phyloP scores from a whole-genome alignment of 2,329 filamentous ascomycete species.

The Xylaria sp. region DNA sequence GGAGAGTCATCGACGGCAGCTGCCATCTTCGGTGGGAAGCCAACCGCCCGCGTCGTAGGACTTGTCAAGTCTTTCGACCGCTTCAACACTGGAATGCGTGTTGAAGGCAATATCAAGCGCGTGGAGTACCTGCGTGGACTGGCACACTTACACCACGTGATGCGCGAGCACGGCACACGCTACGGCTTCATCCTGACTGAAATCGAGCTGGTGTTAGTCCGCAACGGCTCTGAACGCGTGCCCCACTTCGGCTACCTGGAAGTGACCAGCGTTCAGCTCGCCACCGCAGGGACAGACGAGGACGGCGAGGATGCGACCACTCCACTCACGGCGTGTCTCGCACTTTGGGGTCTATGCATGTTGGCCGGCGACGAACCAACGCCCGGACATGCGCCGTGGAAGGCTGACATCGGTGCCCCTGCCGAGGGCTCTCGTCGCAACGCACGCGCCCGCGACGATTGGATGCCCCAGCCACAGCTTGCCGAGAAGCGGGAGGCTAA shows the following conservation, averaged over 20 bases:
- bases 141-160: slow-evolving; percentile 85
- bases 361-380: slow-evolving; percentile 71
- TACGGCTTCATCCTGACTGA: slow-evolving; percentile 98
- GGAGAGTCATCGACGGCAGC: slow-evolving; percentile 67
- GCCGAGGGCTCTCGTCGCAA: slow-evolving; percentile 78
- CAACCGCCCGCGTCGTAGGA: slow-evolving; percentile 62
- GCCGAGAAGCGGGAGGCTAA: slow-evolving; percentile 82
- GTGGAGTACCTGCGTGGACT: slow-evolving; percentile 91
- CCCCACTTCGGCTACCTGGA: slow-evolving; percentile 93
- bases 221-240: slow-evolving; percentile 76
- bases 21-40: slow-evolving; percentile 60
- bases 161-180: slow-evolving; percentile 92
- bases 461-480: slow-evolving; percentile 79
- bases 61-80: slow-evolving; percentile 92
- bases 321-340: slow-evolving; percentile 75
- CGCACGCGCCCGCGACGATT: slow-evolving; percentile 74
- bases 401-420: slow-evolving; percentile 77
- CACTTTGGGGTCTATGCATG: slow-evolving; percentile 82
- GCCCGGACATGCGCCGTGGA: slow-evolving; percentile 71
- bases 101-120: slow-evolving; percentile 83
- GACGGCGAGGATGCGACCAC: slow-evolving; percentile 50
- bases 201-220: slow-evolving; percentile 91
- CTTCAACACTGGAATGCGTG: slow-evolving; percentile 95
- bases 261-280: slow-evolving; percentile 70
- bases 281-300: slow-evolving; percentile 51